Base-by-base conservation (phyloP, 768 basidiomycete genomes). In the Termitomyces bulborhizus region DNA sequence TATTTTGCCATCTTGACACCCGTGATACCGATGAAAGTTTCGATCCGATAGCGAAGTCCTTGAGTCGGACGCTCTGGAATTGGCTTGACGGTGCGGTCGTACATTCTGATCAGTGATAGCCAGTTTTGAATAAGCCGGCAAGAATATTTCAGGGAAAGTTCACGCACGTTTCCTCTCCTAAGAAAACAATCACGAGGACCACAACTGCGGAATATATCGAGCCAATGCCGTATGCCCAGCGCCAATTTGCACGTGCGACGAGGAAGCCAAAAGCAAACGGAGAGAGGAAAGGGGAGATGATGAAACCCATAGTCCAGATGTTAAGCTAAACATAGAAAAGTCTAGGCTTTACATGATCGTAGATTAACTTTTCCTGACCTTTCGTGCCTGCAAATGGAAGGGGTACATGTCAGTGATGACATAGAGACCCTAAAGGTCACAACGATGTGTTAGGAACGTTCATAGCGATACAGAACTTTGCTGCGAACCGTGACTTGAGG, bases 171-270 rank as follows among this genome's bases (percentile, higher is more conserved):
- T 88, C 86, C 54, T 85, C 79, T 66, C 75, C 74, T 60, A 61
- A 51, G 55, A 76, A 40, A 69, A 69, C 61, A 71, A 77, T 21
- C 71, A 79, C 21, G 64, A 73, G 15, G 66, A 64, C 66, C 66
- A 75, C 58, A 67, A 76, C 24, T 67, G 76, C 51, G 71, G 64
- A 71, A 60, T 86, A 88, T n/a, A 86, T 77, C 26, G 75, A 78
- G 0, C 82, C 86, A 48, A 85, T 81, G n/a, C 82, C 84, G 56
- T 86, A 86, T 13, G 83, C 74, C 84, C 84, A 85, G 44, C 83
- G 68, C 81, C 81, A 85, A 46, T 68, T 74, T 6, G 77, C 71
- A 1, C 79, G 72, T 0, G 83, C 84, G 1, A 84, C 81, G 3
- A 86, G 71, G 71, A 85, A 88, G 0, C 86, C 85, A 58, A 85